phyloP scores from a whole-genome alignment of 2,329 filamentous ascomycete genomes.

The Xylariaceae sp. region DNA sequence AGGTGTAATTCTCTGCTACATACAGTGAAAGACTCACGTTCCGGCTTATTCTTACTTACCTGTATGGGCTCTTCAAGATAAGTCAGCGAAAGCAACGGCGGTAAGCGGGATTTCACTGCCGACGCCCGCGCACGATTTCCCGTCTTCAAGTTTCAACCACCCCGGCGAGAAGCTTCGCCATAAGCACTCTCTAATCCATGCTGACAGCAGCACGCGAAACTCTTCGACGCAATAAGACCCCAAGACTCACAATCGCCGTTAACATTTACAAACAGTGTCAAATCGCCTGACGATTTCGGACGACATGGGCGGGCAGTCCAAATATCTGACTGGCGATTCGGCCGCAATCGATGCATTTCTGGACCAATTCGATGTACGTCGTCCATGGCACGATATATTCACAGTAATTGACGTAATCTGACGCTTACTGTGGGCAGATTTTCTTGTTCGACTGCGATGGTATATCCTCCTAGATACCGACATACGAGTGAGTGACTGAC shows the following conservation, averaged over 20 bases:
- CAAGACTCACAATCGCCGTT: background rate
- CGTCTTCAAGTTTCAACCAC: no score
- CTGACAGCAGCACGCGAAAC: no score
- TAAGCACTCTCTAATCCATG: no score
- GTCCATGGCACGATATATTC: slow-evolving; percentile 22
- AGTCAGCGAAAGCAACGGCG: no score
- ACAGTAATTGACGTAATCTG: slow-evolving; percentile 10
- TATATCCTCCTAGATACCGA: slow-evolving; percentile 38
- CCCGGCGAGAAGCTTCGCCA: no score
- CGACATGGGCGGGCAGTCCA: slow-evolving; percentile 38
- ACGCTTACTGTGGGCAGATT: slow-evolving; percentile 48
- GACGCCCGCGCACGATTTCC: no score
- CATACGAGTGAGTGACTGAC: slow-evolving; percentile 10
- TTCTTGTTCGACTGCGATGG: slow-evolving; percentile 98
- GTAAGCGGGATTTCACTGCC: no score
- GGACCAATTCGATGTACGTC: slow-evolving; percentile 83
- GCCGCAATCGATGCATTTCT: slow-evolving; percentile 78
- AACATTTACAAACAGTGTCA: background rate
- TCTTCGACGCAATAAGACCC: no score
- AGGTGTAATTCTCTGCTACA: no score
- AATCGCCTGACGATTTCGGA: background rate
- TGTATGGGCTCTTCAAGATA: no score
- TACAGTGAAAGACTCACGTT: no score
- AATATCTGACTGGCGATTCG: slow-evolving; percentile 74
- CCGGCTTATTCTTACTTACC: no score